Conservation (phyloP, 768 basidiomycete species). For the Xerocomus spinulosus region DNA sequence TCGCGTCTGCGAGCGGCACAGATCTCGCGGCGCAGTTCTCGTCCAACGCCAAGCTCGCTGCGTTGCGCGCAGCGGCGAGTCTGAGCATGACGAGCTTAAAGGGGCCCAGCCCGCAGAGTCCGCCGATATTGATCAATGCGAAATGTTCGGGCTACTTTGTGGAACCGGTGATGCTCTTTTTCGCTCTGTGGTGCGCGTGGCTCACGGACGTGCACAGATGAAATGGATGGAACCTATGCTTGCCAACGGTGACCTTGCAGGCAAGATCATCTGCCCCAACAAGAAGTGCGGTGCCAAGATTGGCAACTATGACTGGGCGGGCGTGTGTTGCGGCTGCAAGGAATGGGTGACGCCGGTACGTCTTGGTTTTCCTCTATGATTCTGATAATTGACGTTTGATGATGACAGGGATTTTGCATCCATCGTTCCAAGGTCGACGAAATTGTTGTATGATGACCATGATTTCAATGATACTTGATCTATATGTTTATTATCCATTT, state of each 20-base stretch:
- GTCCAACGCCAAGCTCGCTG: conserved; percentile 45
- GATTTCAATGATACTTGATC: neutral
- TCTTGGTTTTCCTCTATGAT: conserved; percentile 21
- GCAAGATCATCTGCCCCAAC: conserved; percentile 92
- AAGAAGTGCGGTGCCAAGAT: conserved; percentile 86
- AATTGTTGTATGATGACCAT: conserved; percentile 32
- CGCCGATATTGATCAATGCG: conserved; percentile 69
- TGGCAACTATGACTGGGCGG: conserved; percentile 97
- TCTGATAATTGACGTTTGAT: neutral
- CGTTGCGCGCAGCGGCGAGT: conserved; percentile 33
- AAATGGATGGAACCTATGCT: conserved; percentile 93
- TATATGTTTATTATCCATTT: neutral
- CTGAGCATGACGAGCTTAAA: conserved; percentile 28
- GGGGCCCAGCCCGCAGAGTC: conserved; percentile 32
- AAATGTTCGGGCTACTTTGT: conserved; percentile 97
- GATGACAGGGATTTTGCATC: conserved; percentile 56
- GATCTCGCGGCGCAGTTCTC: conserved; percentile 45
- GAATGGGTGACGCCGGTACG: conserved; percentile 86
- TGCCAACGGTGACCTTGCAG: conserved; percentile 68
- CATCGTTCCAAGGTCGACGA: conserved; percentile 68
- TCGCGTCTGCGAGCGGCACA: conserved; percentile 15
- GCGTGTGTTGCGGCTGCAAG: conserved; percentile 85
- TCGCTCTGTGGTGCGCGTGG: neutral
- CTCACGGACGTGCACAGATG: conserved; percentile 46
- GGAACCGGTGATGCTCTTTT: conserved; percentile 62